Evolutionary conservation across 1,284 basidiomycete species (phyloP).

Genomic region (Chiua sp.): DNA sequence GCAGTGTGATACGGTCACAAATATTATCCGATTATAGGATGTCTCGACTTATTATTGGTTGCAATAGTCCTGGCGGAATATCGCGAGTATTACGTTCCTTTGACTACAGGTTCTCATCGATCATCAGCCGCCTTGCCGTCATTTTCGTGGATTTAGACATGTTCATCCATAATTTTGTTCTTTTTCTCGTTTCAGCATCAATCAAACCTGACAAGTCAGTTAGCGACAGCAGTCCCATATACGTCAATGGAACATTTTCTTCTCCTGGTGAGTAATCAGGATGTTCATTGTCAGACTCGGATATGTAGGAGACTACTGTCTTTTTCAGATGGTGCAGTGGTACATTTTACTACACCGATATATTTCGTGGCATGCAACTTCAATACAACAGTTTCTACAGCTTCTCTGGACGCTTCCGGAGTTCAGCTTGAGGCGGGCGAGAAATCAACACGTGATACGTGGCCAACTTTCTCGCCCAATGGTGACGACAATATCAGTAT

Average conservation of each 20-base stretch:
- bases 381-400: not conserved
- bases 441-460: not conserved
- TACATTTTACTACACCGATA: not conserved
- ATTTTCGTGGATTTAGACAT: no score
- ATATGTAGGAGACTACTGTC: accelerated
- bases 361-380: not conserved
- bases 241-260: not conserved
- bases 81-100: no score
- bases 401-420: not conserved
- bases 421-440: not conserved
- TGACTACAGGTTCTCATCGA: no score
- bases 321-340: not conserved
- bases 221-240: not conserved
- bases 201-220: not conserved
- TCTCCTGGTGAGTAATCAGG: not conserved
- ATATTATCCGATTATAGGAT: no score
- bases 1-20: no score
- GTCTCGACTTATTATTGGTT: no score
- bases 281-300: not conserved
- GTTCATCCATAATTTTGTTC: no score
- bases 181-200: not conserved
- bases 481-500: not conserved
- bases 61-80: no score
- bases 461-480: not conserved
- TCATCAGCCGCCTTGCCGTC: no score